Percentiles rank a stretch among this genome's conserved stretches.
Conservation (phyloP, 176 grass and related monocot genomes). For the Miscanthus lutarioriparius region DNA sequence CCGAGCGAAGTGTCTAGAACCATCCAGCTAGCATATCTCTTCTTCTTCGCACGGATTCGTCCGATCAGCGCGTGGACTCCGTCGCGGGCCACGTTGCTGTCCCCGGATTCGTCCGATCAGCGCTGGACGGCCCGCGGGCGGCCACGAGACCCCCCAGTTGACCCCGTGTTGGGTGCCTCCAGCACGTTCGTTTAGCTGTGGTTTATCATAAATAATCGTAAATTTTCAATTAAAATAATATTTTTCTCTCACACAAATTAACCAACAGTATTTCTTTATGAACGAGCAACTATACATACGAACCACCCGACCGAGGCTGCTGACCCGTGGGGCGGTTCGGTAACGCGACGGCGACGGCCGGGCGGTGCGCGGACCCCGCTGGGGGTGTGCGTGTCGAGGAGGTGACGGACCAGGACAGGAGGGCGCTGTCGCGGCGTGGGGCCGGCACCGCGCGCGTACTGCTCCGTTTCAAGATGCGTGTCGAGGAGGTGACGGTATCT, state of each 20-base stretch:
- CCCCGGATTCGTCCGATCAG: background rate
- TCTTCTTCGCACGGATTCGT: background rate
- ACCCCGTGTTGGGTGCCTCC: too few species aligned
- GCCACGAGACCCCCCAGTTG: background rate
- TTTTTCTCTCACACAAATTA: too few species aligned
- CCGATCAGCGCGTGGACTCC: background rate
- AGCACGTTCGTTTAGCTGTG: too few species aligned
- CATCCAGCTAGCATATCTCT: background rate
- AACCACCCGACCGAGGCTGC: too few species aligned
- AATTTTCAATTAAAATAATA: too few species aligned
- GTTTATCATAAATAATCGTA: too few species aligned
- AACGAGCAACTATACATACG: too few species aligned
- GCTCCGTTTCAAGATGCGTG: too few species aligned
- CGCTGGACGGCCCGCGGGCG: background rate
- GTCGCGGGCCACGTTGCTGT: background rate
- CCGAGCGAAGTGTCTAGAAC: constrained; percentile 43
- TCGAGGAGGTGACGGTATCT: too few species aligned
- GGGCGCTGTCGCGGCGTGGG: background rate
- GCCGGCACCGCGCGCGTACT: background rate
- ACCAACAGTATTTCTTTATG: too few species aligned
- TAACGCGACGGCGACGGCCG: too few species aligned
- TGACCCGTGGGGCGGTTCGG: too few species aligned
- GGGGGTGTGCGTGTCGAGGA: background rate
- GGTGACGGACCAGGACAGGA: background rate
- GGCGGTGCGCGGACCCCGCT: background rate